Percentiles rank a stretch among this genome's conserved stretches.
Conservation (phyloP, 805 yeast species). For the Ogataea zsoltii region DNA sequence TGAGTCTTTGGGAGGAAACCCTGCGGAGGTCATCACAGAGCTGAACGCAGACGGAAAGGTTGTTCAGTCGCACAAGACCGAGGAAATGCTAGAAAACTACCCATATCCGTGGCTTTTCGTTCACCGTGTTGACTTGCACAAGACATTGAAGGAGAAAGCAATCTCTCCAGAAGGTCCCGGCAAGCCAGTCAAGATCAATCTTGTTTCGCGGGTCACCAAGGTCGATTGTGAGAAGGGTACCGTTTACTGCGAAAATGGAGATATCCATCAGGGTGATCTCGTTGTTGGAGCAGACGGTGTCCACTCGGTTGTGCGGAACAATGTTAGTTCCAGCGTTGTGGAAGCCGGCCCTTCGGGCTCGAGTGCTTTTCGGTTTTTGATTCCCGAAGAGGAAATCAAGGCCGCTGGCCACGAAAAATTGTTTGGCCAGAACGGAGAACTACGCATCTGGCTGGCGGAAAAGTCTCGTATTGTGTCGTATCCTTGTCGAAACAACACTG, state of each 20-base stretch:
- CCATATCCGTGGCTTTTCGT: constrained; percentile 13
- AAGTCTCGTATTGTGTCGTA: constrained; percentile 3
- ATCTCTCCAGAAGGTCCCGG: constrained; percentile 4
- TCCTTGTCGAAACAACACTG: constrained; percentile 11
- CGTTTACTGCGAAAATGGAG: constrained; percentile 29
- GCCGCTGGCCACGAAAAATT: neutral
- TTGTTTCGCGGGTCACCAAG: constrained; percentile 2
- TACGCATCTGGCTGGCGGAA: constrained; percentile 7
- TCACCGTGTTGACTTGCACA: constrained; percentile 11
- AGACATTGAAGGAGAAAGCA: constrained; percentile 6
- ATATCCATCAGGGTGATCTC: constrained; percentile 23
- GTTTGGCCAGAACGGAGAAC: constrained; percentile 2
- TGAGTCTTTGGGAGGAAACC: constrained; percentile 7
- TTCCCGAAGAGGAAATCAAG: constrained; percentile 8
- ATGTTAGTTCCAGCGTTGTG: constrained; percentile 2
- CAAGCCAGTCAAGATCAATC: constrained; percentile 6
- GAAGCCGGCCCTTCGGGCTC: constrained; percentile 12
- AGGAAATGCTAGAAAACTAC: constrained; percentile 5
- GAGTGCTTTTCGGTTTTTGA: constrained; percentile 10
- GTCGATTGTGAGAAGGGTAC: constrained; percentile 29
- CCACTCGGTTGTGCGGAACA: constrained; percentile 18
- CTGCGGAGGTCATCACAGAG: constrained; percentile 8
- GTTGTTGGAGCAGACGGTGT: constrained; percentile 36
- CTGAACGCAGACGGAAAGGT: constrained; percentile 5
- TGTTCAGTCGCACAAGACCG: constrained; percentile 2